phyloP scores from a whole-genome alignment of 352 stramenopile species.

The Phytophthora pini region DNA sequence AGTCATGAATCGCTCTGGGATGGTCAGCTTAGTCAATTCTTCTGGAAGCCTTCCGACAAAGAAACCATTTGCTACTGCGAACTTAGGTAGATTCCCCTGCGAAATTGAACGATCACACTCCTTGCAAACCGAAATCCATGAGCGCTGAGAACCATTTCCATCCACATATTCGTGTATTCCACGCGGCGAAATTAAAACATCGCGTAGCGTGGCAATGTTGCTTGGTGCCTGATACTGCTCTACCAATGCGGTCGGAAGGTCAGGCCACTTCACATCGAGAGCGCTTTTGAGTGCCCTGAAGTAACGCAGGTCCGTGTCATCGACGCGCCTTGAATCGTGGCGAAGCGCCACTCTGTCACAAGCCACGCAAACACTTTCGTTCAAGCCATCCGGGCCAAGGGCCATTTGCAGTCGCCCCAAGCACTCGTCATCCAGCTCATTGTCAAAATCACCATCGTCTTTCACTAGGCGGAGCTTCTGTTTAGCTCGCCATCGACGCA shows the following conservation, averaged over 20 bases:
- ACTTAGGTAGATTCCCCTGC: too few relatives aligned
- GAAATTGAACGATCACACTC: conserved; percentile 8
- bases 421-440: background rate
- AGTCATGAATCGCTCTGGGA: conserved; percentile 11
- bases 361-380: conserved; percentile 5
- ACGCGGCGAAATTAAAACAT: conserved; percentile 1
- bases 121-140: too few relatives aligned
- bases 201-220: background rate
- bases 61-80: conserved; percentile 13
- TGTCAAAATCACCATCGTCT: background rate
- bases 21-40: background rate
- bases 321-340: background rate
- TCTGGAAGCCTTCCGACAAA: background rate
- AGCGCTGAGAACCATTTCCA: background rate
- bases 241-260: background rate
- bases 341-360: conserved; percentile 4
- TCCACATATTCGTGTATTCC: conserved; percentile 6
- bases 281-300: background rate
- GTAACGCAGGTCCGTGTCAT: background rate
- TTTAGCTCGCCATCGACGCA: background rate
- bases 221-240: conserved; percentile 1
- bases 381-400: conserved; percentile 1
- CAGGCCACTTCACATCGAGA: background rate
- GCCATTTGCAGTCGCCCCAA: background rate
- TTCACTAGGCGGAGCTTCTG: background rate